Evolutionary conservation across 805 yeast genomes (phyloP).

Genomic region (Zygosaccharomyces pseudorouxii): DNA sequence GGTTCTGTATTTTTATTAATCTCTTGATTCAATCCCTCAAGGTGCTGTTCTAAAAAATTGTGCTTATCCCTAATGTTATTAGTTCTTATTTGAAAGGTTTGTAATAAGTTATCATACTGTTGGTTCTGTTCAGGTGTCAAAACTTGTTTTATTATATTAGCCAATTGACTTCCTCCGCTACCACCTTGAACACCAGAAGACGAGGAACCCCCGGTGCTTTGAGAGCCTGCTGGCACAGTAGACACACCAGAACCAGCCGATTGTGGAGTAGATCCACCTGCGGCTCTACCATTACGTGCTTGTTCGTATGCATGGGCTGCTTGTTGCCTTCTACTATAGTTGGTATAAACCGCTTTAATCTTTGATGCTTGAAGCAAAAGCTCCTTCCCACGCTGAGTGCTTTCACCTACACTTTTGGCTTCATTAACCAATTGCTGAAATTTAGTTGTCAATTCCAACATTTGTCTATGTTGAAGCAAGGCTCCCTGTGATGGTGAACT

Average conservation of each 20-base stretch:
- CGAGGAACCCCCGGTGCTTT: constrained; percentile 13
- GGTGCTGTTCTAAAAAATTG: constrained; percentile 28
- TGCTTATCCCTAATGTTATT: constrained; percentile 31
- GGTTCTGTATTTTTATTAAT: constrained; percentile 26
- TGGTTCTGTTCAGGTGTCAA: constrained; percentile 32
- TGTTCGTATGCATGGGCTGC: constrained; percentile 25
- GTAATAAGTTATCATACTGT: constrained; percentile 28
- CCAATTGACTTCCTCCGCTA: constrained; percentile 16
- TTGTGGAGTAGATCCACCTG: constrained; percentile 13
- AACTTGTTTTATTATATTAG: constrained; percentile 29
- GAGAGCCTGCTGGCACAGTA: constrained; percentile 8
- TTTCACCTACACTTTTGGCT: constrained; percentile 59
- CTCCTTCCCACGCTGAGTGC: constrained; percentile 57
- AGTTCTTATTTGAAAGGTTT: constrained; percentile 30
- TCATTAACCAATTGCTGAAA: constrained; percentile 54
- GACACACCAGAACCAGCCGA: constrained; percentile 7
- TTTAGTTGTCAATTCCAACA: constrained; percentile 56
- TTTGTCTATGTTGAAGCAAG: constrained; percentile 22
- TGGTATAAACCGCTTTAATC: constrained; percentile 55
- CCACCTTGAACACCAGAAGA: constrained; percentile 13
- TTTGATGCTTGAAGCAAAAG: constrained; percentile 59
- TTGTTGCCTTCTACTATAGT: constrained; percentile 41
- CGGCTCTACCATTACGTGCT: constrained; percentile 14
- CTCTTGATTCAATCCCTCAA: constrained; percentile 31
- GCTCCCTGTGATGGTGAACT: constrained; percentile 3